phyloP scores from a whole-genome alignment of 768 basidiomycete genomes.

The Arthromyces matolae region DNA sequence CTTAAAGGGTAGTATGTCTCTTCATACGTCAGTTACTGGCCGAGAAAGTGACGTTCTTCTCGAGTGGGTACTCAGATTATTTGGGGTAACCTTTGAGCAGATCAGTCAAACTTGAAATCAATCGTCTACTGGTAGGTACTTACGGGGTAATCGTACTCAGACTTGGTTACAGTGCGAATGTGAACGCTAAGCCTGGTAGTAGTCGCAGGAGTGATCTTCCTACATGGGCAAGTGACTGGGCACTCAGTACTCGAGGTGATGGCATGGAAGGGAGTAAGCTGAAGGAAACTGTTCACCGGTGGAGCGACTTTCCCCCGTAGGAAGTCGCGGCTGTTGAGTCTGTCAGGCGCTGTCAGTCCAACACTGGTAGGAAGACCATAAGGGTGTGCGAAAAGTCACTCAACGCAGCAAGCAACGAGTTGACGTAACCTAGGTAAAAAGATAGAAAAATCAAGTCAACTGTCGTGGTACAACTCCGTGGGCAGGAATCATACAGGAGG shows the following conservation, averaged over 20 bases:
- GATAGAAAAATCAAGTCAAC: too few species aligned
- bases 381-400: slow-evolving; percentile 12
- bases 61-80: too few species aligned
- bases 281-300: slow-evolving; percentile 31
- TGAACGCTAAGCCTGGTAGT: slow-evolving; percentile 27
- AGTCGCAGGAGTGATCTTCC: neutral
- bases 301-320: slow-evolving; percentile 38
- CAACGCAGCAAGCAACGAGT: slow-evolving; percentile 50
- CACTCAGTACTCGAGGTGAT: slow-evolving; percentile 16
- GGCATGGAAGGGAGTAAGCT: slow-evolving; percentile 29
- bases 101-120: too few species aligned
- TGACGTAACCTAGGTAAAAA: slow-evolving; percentile 43
- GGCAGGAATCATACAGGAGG: too few species aligned
- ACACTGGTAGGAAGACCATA: neutral
- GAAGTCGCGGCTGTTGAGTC: slow-evolving; percentile 45
- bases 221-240: neutral
- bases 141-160: slow-evolving; percentile 26
- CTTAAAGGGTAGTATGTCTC: too few species aligned
- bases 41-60: neutral
- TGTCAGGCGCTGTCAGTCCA: slow-evolving; percentile 14
- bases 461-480: too few species aligned
- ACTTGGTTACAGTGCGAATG: slow-evolving; percentile 30
- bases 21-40: neutral
- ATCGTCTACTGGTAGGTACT: too few species aligned
- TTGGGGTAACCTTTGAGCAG: too few species aligned